Evolutionary conservation across 2,329 filamentous ascomycete species (phyloP).

Genomic region (Stachybotrys echinatus): DNA sequence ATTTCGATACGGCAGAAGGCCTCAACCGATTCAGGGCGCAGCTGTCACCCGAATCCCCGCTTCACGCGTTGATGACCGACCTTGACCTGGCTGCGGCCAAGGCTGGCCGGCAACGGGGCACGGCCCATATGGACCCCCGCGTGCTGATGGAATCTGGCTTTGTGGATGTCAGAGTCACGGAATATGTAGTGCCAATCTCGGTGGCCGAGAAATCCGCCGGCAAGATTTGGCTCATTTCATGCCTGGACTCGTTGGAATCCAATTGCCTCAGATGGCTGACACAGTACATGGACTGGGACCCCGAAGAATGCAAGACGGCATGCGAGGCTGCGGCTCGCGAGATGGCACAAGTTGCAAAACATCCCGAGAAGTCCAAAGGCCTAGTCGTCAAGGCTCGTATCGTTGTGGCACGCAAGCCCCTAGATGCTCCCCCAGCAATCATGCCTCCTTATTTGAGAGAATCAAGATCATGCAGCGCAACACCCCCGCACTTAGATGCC

Average conservation of each 20-base stretch:
- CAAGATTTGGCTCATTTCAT: slow-evolving; percentile 48
- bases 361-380: slow-evolving; percentile 33
- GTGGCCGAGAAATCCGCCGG: slow-evolving; percentile 39
- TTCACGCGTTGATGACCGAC: slow-evolving; percentile 35
- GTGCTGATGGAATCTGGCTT: slow-evolving; percentile 44
- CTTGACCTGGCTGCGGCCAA: slow-evolving; percentile 35
- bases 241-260: slow-evolving; percentile 46
- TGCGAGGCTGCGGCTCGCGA: slow-evolving; percentile 44
- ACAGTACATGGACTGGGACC: slow-evolving; percentile 46
- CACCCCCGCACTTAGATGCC: background rate
- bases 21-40: slow-evolving; percentile 21
- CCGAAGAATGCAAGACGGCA: slow-evolving; percentile 38
- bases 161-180: slow-evolving; percentile 41
- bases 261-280: slow-evolving; percentile 45
- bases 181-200: slow-evolving; percentile 43
- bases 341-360: slow-evolving; percentile 41
- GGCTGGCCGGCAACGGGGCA: slow-evolving; percentile 39
- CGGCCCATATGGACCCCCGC: slow-evolving; percentile 38
- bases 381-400: slow-evolving; percentile 44
- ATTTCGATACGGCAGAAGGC: slow-evolving; percentile 43
- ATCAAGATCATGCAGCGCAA: background rate
- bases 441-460: background rate
- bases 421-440: slow-evolving; percentile 11
- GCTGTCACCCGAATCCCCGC: slow-evolving; percentile 40
- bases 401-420: slow-evolving; percentile 45